These are phyloP conservation scores for Penicillium antarcticum DNA, from an alignment of 495 filamentous ascomycete genomes.

Conservation along the genomic window DNA sequence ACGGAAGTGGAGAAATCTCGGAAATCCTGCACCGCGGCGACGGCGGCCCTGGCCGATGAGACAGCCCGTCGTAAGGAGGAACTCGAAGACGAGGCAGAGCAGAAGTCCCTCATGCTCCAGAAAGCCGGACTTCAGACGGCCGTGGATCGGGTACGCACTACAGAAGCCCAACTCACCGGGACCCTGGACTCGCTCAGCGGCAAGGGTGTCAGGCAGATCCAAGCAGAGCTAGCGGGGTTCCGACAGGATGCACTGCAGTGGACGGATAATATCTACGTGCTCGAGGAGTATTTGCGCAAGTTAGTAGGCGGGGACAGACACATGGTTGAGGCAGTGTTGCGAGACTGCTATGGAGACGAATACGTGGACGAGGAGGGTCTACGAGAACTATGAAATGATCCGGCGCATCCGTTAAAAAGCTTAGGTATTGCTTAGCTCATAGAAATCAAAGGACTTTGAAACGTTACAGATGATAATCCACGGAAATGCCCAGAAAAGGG, in stretches of 20 bases:
- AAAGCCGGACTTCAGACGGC: constrained; percentile 28
- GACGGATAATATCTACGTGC: constrained; percentile 62
- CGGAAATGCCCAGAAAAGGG: constrained; percentile 11
- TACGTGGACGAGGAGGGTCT: constrained; percentile 62
- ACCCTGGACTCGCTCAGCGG: constrained; percentile 38
- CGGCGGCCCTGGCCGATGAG: constrained; percentile 23
- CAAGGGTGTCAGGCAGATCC: constrained; percentile 50
- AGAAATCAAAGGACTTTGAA: neutral
- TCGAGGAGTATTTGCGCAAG: constrained; percentile 59
- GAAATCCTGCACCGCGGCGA: constrained; percentile 19
- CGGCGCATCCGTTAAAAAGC: constrained; percentile 6
- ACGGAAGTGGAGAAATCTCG: constrained; percentile 53
- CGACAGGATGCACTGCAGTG: constrained; percentile 48
- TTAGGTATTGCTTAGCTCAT: constrained; percentile 9
- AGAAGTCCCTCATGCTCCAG: constrained; percentile 17
- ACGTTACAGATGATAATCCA: constrained; percentile 7
- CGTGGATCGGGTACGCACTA: constrained; percentile 19
- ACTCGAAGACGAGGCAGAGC: constrained; percentile 18
- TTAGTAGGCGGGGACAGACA: constrained; percentile 51
- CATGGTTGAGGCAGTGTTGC: constrained; percentile 48
- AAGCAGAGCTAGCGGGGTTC: constrained; percentile 45
- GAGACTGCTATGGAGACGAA: constrained; percentile 58
- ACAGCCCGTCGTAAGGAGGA: constrained; percentile 17
- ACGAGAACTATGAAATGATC: constrained; percentile 34
- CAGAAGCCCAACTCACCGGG: constrained; percentile 18